Evolutionary conservation across 192 early-diverging fungal species (phyloP).

Genomic region (Coemansia reversa): DNA sequence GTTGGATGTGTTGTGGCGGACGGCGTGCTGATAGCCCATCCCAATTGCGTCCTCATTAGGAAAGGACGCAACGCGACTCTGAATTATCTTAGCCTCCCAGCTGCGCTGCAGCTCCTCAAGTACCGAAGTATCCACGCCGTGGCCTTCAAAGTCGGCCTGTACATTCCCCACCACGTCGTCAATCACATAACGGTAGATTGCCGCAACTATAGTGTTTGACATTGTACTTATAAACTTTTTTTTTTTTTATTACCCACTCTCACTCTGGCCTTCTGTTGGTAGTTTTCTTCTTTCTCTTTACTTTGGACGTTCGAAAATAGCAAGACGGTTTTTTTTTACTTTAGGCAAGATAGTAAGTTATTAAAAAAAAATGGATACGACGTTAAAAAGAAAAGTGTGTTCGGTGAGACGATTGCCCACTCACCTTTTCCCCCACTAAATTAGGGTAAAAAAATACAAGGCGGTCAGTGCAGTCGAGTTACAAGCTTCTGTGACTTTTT

Average conservation of each 20-base stretch:
- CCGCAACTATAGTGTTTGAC: constrained; percentile 53
- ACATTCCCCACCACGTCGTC: constrained; percentile 91
- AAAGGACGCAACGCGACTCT: constrained; percentile 53
- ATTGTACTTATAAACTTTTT: constrained; percentile 14
- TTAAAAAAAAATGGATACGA: no score
- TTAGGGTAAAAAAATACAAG: neutral
- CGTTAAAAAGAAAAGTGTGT: neutral
- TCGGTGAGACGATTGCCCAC: neutral
- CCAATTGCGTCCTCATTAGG: constrained; percentile 41
- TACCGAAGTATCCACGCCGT: constrained; percentile 85
- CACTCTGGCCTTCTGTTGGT: neutral
- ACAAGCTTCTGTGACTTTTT: no score
- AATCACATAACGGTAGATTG: constrained; percentile 85
- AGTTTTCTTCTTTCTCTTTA: neutral
- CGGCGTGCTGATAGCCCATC: constrained; percentile 1
- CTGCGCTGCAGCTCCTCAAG: constrained; percentile 78
- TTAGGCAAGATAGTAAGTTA: neutral
- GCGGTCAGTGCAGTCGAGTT: no score
- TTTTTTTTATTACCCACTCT: neutral
- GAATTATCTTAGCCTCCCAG: constrained; percentile 65
- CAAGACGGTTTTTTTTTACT: neutral
- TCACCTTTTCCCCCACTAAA: neutral
- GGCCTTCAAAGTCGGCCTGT: constrained; percentile 81
- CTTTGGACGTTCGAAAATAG: neutral
- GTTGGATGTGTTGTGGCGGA: constrained; percentile 4